Evolutionary conservation across 2,329 filamentous ascomycete species (phyloP), one percentile per base, ranked within the genome.

Genomic region (Penicillium sp.): DNA sequence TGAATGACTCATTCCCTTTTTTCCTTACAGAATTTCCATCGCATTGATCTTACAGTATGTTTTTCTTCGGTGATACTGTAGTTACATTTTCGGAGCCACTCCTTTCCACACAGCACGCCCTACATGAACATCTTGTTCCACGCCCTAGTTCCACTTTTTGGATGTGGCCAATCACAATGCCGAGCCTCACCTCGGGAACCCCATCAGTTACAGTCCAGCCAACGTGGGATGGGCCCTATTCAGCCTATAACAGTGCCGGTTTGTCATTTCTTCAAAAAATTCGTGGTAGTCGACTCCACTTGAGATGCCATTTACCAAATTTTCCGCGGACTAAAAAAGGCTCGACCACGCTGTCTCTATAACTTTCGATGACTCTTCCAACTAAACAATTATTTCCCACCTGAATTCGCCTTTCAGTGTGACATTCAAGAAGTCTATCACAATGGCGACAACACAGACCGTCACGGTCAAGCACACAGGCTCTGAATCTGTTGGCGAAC

Each of bases 391-490:
- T 10, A 13, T 40, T 40, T 17, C 13, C 7, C 33, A 26, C 15
- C 4, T 53, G 50, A 53, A 26, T 6, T 51, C 26, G 35, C 19
- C 13, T n/a, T 40, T 26, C 19, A 26, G 51, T 22, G 33, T 35
- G 12, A 38, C 19, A 38, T 37, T 12, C 13, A 2, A 44, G 24
- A 30, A 30, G 24, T 8, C 44, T 26, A 15, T n/a, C 42, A 56
- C 7, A 10, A 56, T 56, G 54, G 13, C 42, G 28, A 35, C 30
- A 38, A 56, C 54, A 35, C 54, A 56, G 22, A 49, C 40, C 8
- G 24, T 56, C n/a, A 56, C 54, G 19, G 30, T 56, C 19, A 56
- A 47, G 40, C 54, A 56, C 42, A 56, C 54, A 15, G 54, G 54
- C 54, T 56, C 54, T 24, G 54, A 47, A 15, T 9, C 44, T 13